Percentiles rank a stretch among this genome's conserved stretches.
phyloP scores from a whole-genome alignment of 2,329 filamentous ascomycete genomes.

The Epichloe glyceriae region DNA sequence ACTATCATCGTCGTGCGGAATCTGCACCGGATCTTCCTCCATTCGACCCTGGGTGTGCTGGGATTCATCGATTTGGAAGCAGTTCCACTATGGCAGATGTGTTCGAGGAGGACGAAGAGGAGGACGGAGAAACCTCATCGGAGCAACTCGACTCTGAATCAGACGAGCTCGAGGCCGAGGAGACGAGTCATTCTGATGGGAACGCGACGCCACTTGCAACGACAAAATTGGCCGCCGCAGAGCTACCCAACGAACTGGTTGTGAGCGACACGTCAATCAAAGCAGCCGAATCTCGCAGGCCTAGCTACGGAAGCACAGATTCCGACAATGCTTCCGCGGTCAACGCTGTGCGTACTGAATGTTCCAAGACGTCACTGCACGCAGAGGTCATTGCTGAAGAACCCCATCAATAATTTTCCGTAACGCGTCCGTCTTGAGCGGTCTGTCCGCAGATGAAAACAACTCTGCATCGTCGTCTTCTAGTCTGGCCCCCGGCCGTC shows the following conservation, averaged over 20 bases:
- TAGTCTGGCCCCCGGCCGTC: slow-evolving; percentile 25
- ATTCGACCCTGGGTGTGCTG: slow-evolving; percentile 50
- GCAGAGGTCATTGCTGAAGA: slow-evolving; percentile 40
- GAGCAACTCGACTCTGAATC: neutral
- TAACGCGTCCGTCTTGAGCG: slow-evolving; percentile 22
- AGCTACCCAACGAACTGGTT: neutral
- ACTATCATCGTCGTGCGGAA: slow-evolving; percentile 66
- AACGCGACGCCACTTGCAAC: slow-evolving; percentile 23
- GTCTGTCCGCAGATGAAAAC: slow-evolving; percentile 19
- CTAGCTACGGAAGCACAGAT: slow-evolving; percentile 33
- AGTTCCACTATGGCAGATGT: slow-evolving; percentile 72
- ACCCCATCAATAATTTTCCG: slow-evolving; percentile 26
- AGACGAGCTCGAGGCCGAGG: neutral
- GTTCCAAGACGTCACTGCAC: slow-evolving; percentile 36
- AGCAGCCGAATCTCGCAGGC: slow-evolving; percentile 23
- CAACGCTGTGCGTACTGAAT: slow-evolving; percentile 30
- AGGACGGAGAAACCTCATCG: slow-evolving; percentile 42
- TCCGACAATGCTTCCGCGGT: slow-evolving; percentile 14
- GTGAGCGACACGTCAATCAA: slow-evolving; percentile 7
- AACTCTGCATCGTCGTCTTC: slow-evolving; percentile 34
- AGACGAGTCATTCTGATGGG: slow-evolving; percentile 31
- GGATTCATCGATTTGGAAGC: slow-evolving; percentile 49
- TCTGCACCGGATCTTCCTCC: slow-evolving; percentile 69
- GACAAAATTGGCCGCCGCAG: neutral
- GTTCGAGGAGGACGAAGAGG: slow-evolving; percentile 73